These are phyloP conservation scores for Sistotremastrum suecicum DNA, from an alignment of 768 basidiomycete species.

Conservation along the genomic window DNA sequence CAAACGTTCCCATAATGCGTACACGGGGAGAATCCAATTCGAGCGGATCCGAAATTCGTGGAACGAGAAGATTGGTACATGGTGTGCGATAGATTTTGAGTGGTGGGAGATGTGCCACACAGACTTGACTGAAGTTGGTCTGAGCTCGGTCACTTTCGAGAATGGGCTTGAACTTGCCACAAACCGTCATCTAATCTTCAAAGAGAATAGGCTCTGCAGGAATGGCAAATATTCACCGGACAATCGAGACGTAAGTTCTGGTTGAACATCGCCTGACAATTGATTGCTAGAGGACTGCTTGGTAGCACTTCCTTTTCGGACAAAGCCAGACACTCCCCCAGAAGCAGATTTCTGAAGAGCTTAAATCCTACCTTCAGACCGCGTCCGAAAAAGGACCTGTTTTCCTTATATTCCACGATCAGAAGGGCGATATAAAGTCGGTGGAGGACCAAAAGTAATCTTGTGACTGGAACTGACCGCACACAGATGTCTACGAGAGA, in stretches of 20 bases:
- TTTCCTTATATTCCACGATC: constrained; percentile 73
- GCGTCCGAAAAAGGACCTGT: constrained; percentile 38
- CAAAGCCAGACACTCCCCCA: constrained; percentile 39
- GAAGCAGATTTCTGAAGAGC: constrained; percentile 34
- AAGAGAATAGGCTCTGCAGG: constrained; percentile 39
- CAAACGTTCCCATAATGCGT: constrained; percentile 43
- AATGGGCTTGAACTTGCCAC: constrained; percentile 33
- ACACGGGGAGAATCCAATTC: constrained; percentile 50
- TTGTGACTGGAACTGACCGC: neutral
- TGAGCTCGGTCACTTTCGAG: constrained; percentile 44
- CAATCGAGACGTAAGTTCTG: constrained; percentile 36
- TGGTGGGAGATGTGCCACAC: constrained; percentile 69
- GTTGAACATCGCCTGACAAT: neutral
- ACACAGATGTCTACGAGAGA: constrained; percentile 38
- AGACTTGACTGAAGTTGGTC: constrained; percentile 75
- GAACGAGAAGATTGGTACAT: constrained; percentile 48
- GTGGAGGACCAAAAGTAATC: constrained; percentile 1
- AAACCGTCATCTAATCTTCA: constrained; percentile 47
- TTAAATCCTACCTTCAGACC: constrained; percentile 30
- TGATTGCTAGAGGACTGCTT: neutral
- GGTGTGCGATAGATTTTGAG: constrained; percentile 75
- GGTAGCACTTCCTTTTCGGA: constrained; percentile 56
- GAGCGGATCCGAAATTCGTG: constrained; percentile 55
- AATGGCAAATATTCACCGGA: constrained; percentile 55
- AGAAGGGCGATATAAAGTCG: constrained; percentile 63